Evolutionary conservation across 2,329 filamentous ascomycete species (phyloP).

Genomic region (Stagonosporopsis tanaceti): DNA sequence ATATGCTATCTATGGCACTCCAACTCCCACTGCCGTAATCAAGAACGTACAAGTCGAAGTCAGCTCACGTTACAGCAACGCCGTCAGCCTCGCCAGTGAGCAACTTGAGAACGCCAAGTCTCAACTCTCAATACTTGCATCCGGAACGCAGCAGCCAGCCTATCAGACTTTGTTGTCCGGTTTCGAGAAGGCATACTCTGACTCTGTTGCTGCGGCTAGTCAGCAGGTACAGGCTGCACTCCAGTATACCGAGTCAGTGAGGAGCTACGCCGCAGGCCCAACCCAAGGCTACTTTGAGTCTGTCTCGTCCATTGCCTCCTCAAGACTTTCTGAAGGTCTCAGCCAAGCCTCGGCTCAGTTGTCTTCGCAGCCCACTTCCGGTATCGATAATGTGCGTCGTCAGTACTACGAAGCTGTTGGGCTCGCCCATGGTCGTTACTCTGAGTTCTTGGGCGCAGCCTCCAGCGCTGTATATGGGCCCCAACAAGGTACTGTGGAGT

Average conservation of each 20-base stretch:
- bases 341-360: conserved; percentile 76
- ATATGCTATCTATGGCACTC: conserved; percentile 63
- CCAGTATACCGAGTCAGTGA: conserved; percentile 51
- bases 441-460: conserved; percentile 75
- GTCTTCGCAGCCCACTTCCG: conserved; percentile 67
- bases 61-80: conserved; percentile 67
- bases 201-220: conserved; percentile 69
- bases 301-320: conserved; percentile 73
- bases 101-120: conserved; percentile 73
- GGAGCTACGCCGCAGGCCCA: conserved; percentile 51
- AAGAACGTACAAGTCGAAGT: conserved; percentile 57
- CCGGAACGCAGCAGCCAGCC: conserved; percentile 72
- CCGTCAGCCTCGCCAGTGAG: conserved; percentile 70
- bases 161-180: conserved; percentile 75
- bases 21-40: conserved; percentile 54
- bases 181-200: conserved; percentile 72
- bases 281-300: conserved; percentile 62
- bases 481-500: conserved; percentile 45
- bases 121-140: conserved; percentile 71
- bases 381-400: conserved; percentile 66
- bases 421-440: conserved; percentile 79
- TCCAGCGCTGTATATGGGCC: conserved; percentile 71
- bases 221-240: conserved; percentile 65
- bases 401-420: conserved; percentile 82
- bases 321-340: conserved; percentile 74